Percentiles rank a stretch among this genome's conserved stretches.
Conservation (phyloP, 2,329 filamentous ascomycete species). For the Colletotrichum truncatum region DNA sequence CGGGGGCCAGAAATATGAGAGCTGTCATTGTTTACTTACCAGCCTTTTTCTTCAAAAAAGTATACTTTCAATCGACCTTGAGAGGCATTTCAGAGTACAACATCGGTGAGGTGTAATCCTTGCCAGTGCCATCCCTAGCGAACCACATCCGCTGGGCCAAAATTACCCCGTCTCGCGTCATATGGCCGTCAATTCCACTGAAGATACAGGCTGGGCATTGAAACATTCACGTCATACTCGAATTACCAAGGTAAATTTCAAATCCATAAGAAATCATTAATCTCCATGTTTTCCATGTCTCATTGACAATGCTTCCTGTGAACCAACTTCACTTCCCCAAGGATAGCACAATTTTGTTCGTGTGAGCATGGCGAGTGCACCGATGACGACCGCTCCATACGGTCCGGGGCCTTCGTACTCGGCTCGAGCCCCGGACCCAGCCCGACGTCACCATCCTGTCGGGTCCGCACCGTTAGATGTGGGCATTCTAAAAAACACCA, state of each 20-base stretch:
- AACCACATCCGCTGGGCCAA: no score
- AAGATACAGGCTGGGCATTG: background rate
- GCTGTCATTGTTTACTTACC: no score
- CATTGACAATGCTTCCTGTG: no score
- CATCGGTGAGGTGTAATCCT: no score
- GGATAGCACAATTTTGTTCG: no score
- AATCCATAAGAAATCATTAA: background rate
- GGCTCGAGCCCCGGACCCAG: background rate
- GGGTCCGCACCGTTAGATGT: slow-evolving; percentile 36
- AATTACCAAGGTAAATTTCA: background rate
- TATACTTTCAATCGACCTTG: no score
- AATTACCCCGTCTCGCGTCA: background rate
- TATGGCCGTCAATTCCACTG: background rate
- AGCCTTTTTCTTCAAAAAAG: no score
- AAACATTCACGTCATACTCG: background rate
- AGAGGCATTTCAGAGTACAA: no score
- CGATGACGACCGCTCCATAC: background rate
- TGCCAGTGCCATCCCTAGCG: no score
- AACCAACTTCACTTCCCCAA: no score
- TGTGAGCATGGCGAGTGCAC: background rate
- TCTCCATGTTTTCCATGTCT: background rate
- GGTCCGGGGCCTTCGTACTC: background rate
- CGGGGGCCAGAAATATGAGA: no score
- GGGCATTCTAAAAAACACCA: slow-evolving; percentile 61
- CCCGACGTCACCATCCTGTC: background rate